phyloP scores from a whole-genome alignment of 495 filamentous ascomycete genomes.

The Hypoxylon lienhwacheense region DNA sequence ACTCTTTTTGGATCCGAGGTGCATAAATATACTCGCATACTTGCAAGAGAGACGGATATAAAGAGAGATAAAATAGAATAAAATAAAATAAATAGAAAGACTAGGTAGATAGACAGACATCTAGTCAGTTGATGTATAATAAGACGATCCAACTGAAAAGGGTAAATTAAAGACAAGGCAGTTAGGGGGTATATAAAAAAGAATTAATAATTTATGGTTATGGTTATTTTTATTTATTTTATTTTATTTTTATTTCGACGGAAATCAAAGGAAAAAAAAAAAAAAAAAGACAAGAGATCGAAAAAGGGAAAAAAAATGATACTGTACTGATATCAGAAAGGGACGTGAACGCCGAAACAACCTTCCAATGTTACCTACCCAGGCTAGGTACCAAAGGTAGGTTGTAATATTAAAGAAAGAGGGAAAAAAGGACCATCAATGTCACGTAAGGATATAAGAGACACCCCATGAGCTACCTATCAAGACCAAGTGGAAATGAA shows the following conservation, averaged over 20 bases:
- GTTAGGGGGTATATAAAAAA: no score
- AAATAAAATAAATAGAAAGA: not conserved
- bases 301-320: not conserved
- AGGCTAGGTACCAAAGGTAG: constrained; percentile 14
- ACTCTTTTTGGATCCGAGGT: constrained; percentile 22
- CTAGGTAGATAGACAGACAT: no score
- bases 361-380: constrained; percentile 26
- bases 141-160: no score
- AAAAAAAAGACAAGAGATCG: not conserved
- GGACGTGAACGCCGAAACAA: constrained; percentile 24
- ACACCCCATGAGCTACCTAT: constrained; percentile 13
- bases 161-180: no score
- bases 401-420: not conserved
- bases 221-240: no score
- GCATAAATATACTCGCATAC: constrained; percentile 10
- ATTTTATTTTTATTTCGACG: no score
- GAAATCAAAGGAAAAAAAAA: constrained; percentile 9
- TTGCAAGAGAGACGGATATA: constrained; percentile 4
- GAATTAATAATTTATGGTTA: no score
- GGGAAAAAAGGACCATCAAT: constrained; percentile 10
- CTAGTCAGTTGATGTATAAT: no score
- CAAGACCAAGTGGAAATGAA: constrained; percentile 18
- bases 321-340: constrained; percentile 23
- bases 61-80: constrained; percentile 3
- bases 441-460: constrained; percentile 18